Evolutionary conservation across 768 basidiomycete species (phyloP).

Genomic region (Chiua virens): DNA sequence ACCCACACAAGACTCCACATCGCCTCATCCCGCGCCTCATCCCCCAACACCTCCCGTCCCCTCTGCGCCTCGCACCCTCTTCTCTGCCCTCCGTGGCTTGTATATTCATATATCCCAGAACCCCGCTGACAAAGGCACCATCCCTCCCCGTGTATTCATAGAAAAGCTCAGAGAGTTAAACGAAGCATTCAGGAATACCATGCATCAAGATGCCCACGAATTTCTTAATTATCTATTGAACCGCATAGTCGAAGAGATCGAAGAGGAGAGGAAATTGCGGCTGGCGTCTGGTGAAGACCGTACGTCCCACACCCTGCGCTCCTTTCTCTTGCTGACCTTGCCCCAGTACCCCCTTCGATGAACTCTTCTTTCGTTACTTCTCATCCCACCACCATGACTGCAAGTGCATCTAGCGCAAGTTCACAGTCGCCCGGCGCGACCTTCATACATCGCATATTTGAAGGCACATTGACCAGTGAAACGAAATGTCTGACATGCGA

Average conservation of each 20-base stretch:
- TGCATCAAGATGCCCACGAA: constrained; percentile 99
- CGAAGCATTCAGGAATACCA: constrained; percentile 83
- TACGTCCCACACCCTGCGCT: constrained; percentile 40
- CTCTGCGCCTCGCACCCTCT: constrained; percentile 68
- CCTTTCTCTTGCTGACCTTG: constrained; percentile 6
- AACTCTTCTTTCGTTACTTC: constrained; percentile 51
- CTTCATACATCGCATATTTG: constrained; percentile 89
- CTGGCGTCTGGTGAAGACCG: constrained; percentile 59
- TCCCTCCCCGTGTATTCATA: constrained; percentile 89
- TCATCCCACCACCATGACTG: constrained; percentile 40
- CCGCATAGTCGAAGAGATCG: constrained; percentile 89
- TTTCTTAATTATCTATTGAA: constrained; percentile 95
- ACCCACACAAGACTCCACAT: constrained; percentile 35
- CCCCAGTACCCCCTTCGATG: constrained; percentile 59
- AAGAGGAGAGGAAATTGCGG: constrained; percentile 59
- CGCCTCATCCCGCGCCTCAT: constrained; percentile 24
- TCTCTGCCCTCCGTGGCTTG: constrained; percentile 91
- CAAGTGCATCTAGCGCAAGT: constrained; percentile 48
- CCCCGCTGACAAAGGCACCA: constrained; percentile 76
- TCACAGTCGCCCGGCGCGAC: constrained; percentile 56
- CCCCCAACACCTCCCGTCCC: constrained; percentile 48
- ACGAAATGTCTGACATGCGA: constrained; percentile 98
- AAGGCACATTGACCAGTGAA: constrained; percentile 93
- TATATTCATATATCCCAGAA: constrained; percentile 82
- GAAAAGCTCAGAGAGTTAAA: constrained; percentile 93